Evolutionary conservation across 2,329 filamentous ascomycete species (phyloP), one percentile per base, ranked within the genome.

Genomic region (Epichloe typhina): DNA sequence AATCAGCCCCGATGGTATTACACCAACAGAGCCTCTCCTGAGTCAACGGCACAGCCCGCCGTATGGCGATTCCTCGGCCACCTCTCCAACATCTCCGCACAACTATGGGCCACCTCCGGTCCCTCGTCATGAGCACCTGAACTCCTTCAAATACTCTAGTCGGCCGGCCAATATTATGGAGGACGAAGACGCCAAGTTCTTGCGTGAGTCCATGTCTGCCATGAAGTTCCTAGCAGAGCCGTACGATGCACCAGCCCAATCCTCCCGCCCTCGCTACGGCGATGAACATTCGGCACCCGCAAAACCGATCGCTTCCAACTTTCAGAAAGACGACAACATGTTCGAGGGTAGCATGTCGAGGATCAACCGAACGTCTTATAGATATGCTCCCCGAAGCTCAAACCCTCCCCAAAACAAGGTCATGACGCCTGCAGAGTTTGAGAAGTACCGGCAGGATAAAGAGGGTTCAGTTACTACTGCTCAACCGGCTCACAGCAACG

Each of bases 371-470:
- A 56, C 66, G 23, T 62, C 63, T 12, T 64, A 68, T 38, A 69
- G 68, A 52, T 64, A 64, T 47, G 55, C 56, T 19, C 60, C 61
- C 11, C 67, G 59, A 48, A 65, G 61, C 46, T 60, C 63, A 7
- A 71, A 63, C 49, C 65, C 71, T 2, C 66, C 75, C 8, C 71
- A 73, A 19, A 84, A 79, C 63, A 93, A 93, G 66, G 84, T 93
- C 55, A 95, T 95, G 87, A 95, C 89, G 2, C 85, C 85, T 1
- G 86, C 83, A 11, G 82, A 95, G 63, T 95, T 94, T 58, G 88
- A 95, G 63, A 78, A 78, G 56, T 91, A 90, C 60, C 79, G 82
- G 54, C 77, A 83, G 60, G 84, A 93, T 61, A 83, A 87, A 60
- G 82, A 83, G 56, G 74, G 80, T n/a, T 72, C 76, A 50, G 72